Conservation (phyloP, 208 protist species). For the Wallacemonas rigidus region DNA sequence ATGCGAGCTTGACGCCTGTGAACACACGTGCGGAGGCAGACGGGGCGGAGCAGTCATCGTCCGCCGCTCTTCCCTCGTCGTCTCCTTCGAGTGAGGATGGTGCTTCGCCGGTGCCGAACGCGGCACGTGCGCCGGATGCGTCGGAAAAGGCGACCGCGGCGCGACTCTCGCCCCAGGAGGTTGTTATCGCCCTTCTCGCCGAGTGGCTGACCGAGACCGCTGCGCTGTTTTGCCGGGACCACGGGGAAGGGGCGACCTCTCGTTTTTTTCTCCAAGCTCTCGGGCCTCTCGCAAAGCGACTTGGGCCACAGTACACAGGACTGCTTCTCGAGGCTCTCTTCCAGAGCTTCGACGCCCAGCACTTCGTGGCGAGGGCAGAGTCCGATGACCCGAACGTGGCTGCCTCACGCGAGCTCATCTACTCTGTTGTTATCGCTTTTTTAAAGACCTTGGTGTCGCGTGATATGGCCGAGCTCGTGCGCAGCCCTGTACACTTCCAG, state of each 20-base stretch:
- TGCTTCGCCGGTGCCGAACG: no score
- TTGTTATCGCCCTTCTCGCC: conserved; percentile 59
- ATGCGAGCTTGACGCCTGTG: background rate
- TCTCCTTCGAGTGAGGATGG: no score
- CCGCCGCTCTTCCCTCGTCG: no score
- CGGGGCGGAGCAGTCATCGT: background rate
- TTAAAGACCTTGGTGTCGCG: conserved; percentile 68
- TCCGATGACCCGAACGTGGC: conserved; percentile 11
- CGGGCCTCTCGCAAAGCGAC: conserved; percentile 32
- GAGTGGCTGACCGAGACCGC: conserved; percentile 68
- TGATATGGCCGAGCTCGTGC: conserved; percentile 38
- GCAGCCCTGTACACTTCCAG: conserved; percentile 51
- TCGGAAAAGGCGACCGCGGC: background rate
- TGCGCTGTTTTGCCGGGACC: conserved; percentile 37
- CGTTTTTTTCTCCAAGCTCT: conserved; percentile 60
- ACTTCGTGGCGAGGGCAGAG: conserved; percentile 44
- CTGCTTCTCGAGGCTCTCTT: conserved; percentile 59
- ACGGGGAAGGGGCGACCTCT: conserved; percentile 73
- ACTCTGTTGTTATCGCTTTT: conserved; percentile 59
- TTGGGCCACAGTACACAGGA: conserved; percentile 42
- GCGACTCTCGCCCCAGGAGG: conserved; percentile 34
- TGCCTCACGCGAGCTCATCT: conserved; percentile 14
- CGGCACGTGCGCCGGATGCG: background rate
- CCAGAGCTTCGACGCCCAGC: conserved; percentile 63
- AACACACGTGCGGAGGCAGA: background rate